Base-by-base conservation (phyloP, 768 basidiomycete genomes). In the Lentinula raphanica region DNA sequence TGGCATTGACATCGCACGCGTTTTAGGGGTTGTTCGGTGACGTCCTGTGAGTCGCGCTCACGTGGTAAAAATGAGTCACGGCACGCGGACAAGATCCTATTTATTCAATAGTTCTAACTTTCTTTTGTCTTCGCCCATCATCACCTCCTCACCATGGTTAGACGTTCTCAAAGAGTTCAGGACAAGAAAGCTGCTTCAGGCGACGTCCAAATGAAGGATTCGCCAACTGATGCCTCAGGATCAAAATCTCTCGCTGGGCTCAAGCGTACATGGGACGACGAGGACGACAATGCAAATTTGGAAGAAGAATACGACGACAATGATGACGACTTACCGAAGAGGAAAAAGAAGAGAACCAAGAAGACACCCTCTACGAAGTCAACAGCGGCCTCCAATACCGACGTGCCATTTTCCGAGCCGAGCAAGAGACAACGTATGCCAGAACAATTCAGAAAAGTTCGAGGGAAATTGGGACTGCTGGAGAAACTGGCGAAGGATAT, bases 401-500 rank as follows among this genome's bases (percentile, higher is more conserved):
- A 9, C 13, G 19, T 35, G 9, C 49, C 25, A 21, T 15, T 7
- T 39, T 11, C 51, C 35, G 25, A 17, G 12, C 21, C 32, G 19
- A 25, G 51, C 21, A 27, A 12, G 15, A 38, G 5, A n/a, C 23
- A 53, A 12, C 51, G 51, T 4, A 53, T 53, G 36, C 51, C 51
- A 1, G 51, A 53, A 31, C 36, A 53, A 13, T 56, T 56, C 11
- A 42, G 44, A n/a, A 56, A 56, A 32, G 44, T 56, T 46, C 39
- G 54, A 56, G 54, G 54, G 45, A 45, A 9, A 45, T 40, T 42
- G 5, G 54, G 54, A 29, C 29, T 56, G 5, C 27, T 56, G 12
- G 54, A 56, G n/a, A 56, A 21, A 35, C 12, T 56, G n/a, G 54
- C 44, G 2, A 56, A 42, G 11, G 54, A 56, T 31, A 42, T 56